Evolutionary conservation across 495 filamentous ascomycete genomes (phyloP).

Genomic region (Neurospora sp.): DNA sequence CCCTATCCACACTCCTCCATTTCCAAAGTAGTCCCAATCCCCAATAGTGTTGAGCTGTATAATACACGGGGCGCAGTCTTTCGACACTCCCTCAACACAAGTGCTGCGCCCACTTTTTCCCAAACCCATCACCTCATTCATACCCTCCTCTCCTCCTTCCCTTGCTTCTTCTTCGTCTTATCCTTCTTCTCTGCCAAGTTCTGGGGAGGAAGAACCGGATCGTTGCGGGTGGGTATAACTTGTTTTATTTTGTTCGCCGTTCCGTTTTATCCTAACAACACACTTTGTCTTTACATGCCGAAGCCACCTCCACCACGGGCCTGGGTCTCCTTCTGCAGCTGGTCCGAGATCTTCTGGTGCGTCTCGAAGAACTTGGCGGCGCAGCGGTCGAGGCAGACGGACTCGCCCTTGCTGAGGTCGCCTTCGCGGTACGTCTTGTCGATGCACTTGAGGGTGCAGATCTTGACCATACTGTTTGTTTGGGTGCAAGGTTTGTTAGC

Average conservation of each 20-base stretch:
- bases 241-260: background rate
- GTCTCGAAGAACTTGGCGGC: conserved; percentile 97
- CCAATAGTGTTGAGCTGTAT: background rate
- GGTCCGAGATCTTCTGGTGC: conserved; percentile 75
- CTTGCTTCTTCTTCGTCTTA: background rate
- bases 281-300: conserved; percentile 3
- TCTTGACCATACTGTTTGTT: conserved; percentile 61
- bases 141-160: background rate
- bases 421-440: conserved; percentile 83
- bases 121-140: background rate
- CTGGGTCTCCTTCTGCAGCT: conserved; percentile 40
- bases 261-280: too few species aligned
- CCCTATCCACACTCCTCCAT: background rate
- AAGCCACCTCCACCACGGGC: conserved; percentile 29
- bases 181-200: background rate
- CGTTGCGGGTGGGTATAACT: background rate
- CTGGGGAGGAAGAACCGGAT: background rate
- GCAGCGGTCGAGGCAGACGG: conserved; percentile 94
- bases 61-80: background rate
- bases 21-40: background rate
- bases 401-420: conserved; percentile 97
- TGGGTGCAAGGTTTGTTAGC: background rate
- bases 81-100: background rate
- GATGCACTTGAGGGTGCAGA: conserved; percentile 88
- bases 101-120: background rate